Evolutionary conservation across 495 filamentous ascomycete species (phyloP).

Genomic region (Aspergillus sclerotioniger): DNA sequence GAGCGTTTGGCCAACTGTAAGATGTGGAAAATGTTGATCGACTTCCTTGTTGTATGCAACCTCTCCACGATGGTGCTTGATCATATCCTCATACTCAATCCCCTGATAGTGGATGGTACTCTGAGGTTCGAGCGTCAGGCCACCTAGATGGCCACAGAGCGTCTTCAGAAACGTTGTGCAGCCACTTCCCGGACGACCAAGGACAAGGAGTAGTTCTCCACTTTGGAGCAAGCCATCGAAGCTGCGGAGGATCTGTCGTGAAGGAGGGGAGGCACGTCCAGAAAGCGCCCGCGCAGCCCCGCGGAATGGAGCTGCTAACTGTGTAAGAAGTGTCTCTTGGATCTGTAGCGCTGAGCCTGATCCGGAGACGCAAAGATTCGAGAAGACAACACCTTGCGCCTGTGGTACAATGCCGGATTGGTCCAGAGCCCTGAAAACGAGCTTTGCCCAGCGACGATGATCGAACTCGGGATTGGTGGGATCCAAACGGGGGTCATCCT

Average conservation of each 20-base stretch:
- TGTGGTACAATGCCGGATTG: constrained; percentile 36
- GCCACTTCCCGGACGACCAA: constrained; percentile 43
- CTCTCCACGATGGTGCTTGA: constrained; percentile 58
- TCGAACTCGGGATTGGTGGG: constrained; percentile 51
- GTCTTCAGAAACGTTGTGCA: constrained; percentile 41
- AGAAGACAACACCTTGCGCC: constrained; percentile 41
- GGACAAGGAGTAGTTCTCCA: constrained; percentile 39
- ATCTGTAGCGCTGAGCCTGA: constrained; percentile 47
- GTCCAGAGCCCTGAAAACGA: constrained; percentile 28
- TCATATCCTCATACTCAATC: constrained; percentile 46
- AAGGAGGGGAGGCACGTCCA: constrained; percentile 17
- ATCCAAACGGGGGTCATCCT: constrained; percentile 46
- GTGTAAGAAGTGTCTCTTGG: constrained; percentile 46
- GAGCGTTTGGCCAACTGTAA: constrained; percentile 64
- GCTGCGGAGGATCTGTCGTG: constrained; percentile 28
- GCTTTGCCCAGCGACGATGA: constrained; percentile 51
- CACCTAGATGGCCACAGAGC: constrained; percentile 34
- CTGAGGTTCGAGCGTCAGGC: constrained; percentile 33
- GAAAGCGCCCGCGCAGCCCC: constrained; percentile 27
- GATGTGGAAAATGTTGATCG: constrained; percentile 61
- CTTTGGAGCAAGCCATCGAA: constrained; percentile 36
- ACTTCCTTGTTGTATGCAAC: constrained; percentile 61
- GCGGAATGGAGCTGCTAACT: constrained; percentile 44
- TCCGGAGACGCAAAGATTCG: constrained; percentile 49
- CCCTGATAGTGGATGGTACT: constrained; percentile 48